These are phyloP conservation scores for Russula brevipes DNA, from an alignment of 768 basidiomycete genomes.

Conservation along the genomic window DNA sequence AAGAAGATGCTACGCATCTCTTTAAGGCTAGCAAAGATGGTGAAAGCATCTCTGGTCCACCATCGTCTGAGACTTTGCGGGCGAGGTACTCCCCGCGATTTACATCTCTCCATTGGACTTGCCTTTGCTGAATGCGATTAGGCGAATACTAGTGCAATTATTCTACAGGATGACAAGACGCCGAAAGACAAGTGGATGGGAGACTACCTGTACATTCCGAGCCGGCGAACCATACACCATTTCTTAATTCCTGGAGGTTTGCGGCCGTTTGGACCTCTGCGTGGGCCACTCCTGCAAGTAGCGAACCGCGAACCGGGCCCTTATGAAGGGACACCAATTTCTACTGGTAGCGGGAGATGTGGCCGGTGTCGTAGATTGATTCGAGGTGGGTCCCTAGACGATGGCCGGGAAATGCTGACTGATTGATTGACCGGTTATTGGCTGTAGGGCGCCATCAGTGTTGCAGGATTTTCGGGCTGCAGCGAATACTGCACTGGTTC, in stretches of 20 bases:
- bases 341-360: conserved; percentile 83
- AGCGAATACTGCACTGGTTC: conserved; percentile 83
- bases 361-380: conserved; percentile 86
- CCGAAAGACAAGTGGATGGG: not conserved
- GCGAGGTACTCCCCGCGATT: conserved; percentile 5
- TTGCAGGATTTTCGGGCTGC: conserved; percentile 84
- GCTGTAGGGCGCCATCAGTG: conserved; percentile 34
- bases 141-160: conserved; percentile 8
- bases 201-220: conserved; percentile 32
- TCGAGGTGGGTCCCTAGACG: conserved; percentile 59
- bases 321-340: conserved; percentile 96
- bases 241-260: not conserved
- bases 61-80: not conserved
- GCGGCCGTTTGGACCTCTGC: not conserved
- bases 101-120: conserved; percentile 20
- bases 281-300: conserved; percentile 48
- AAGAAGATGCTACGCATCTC: conserved; percentile 16
- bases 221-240: not conserved
- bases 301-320: conserved; percentile 86
- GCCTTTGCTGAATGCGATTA: conserved; percentile 25
- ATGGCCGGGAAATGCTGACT: conserved; percentile 6
- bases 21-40: conserved; percentile 23
- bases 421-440: not conserved
- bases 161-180: conserved; percentile 19
- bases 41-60: conserved; percentile 6